phyloP scores from a whole-genome alignment of 2,329 filamentous ascomycete species.

The Coleophoma eucalyptorum region DNA sequence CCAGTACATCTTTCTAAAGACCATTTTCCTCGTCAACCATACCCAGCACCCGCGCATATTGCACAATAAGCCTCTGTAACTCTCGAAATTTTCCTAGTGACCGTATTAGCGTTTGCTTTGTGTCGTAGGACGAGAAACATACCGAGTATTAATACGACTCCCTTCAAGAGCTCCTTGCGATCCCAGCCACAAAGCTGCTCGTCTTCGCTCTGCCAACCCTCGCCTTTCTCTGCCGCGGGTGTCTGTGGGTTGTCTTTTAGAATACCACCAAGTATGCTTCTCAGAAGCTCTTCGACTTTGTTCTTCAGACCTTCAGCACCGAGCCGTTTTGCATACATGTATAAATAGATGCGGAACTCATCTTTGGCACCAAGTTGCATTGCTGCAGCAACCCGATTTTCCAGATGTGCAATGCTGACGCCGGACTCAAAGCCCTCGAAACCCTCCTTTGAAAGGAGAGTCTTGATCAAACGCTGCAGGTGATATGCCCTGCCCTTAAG shows the following conservation, averaged over 20 bases:
- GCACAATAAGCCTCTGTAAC: slow-evolving; percentile 88
- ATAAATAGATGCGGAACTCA: slow-evolving; percentile 91
- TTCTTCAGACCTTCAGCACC: slow-evolving; percentile 81
- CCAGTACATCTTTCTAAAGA: slow-evolving; percentile 3
- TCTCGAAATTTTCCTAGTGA: slow-evolving; percentile 85
- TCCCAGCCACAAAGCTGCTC: slow-evolving; percentile 88
- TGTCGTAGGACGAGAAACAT: slow-evolving; percentile 32
- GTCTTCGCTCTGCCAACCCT: slow-evolving; percentile 62
- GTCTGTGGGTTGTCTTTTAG: slow-evolving; percentile 51
- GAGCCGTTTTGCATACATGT: slow-evolving; percentile 96
- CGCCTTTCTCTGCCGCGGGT: slow-evolving; percentile 34
- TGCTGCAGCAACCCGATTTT: slow-evolving; percentile 90
- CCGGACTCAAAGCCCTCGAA: slow-evolving; percentile 89
- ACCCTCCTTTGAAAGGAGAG: slow-evolving; percentile 80
- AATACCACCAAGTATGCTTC: slow-evolving; percentile 72
- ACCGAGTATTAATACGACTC: slow-evolving; percentile 91
- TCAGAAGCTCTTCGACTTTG: slow-evolving; percentile 91
- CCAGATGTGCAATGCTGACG: slow-evolving; percentile 89
- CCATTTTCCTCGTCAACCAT: slow-evolving; percentile 34
- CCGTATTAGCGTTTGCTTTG: slow-evolving; percentile 9
- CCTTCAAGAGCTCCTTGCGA: slow-evolving; percentile 79
- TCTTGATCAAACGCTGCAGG: slow-evolving; percentile 86
- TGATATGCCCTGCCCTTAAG: slow-evolving; percentile 90
- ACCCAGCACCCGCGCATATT: slow-evolving; percentile 82
- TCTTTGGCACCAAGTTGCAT: slow-evolving; percentile 80